Conservation (phyloP, 2,329 filamentous ascomycete genomes). For the Shiraia sp. region DNA sequence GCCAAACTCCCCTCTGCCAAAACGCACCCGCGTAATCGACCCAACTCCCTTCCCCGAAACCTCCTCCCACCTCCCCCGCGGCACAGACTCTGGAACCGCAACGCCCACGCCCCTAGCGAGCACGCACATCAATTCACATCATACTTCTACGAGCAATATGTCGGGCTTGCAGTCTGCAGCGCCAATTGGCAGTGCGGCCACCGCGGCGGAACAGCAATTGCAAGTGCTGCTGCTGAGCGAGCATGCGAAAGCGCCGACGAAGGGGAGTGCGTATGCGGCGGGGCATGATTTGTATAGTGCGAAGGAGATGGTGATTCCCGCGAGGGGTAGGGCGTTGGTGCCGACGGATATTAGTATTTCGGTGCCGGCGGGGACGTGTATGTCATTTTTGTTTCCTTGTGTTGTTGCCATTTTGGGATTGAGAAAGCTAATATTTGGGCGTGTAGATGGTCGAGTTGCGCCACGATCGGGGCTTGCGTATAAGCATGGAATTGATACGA, state of each 20-base stretch:
- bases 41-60: conserved; percentile 37
- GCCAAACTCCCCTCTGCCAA: conserved; percentile 74
- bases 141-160: conserved; percentile 21
- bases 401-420: background rate
- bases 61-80: conserved; percentile 28
- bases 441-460: conserved; percentile 80
- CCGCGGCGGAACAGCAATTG: conserved; percentile 57
- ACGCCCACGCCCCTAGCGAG: conserved; percentile 40
- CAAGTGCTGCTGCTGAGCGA: conserved; percentile 86
- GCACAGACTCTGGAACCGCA: conserved; percentile 38
- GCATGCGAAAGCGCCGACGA: conserved; percentile 79
- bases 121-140: too few species aligned
- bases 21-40: conserved; percentile 72
- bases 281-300: conserved; percentile 92
- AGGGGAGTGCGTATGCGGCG: conserved; percentile 85
- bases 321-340: conserved; percentile 81
- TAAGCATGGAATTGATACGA: conserved; percentile 95
- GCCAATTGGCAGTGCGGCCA: conserved; percentile 27
- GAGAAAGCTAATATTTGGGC: background rate
- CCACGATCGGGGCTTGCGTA: conserved; percentile 87
- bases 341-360: conserved; percentile 91
- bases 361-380: conserved; percentile 88
- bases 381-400: conserved; percentile 38
- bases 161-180: conserved; percentile 23
- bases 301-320: conserved; percentile 73